Base-by-base conservation (phyloP, 176 grass and related monocot genomes). In the Tuctoria greenei region DNA sequence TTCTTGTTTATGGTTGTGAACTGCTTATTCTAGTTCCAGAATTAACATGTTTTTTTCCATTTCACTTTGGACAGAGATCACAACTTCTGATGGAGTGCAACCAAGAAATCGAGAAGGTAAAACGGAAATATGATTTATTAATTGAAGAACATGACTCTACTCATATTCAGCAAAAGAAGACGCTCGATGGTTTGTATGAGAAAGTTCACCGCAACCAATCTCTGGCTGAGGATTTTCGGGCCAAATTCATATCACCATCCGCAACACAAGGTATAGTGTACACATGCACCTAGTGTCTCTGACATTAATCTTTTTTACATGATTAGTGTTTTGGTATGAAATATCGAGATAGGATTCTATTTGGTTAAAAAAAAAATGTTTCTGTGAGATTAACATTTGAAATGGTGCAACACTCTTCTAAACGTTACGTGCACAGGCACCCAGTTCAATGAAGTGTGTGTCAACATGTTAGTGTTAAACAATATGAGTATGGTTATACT, bases 141-240 rank as follows among this genome's bases (percentile, higher is more conserved):
- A 72, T 92, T 71, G 57, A 92, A 64, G 81, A 91, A 66, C 67
- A 87, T 36, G 86, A 93, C 13, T 80, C 86, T 39, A 80, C 56
- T 64, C 86, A 81, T 91, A 67, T 84, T 69, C 82, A 69, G 50
- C 82, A 87, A 56, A 88, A 71, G 72, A 88, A 86, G 72, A 66
- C 83, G 44, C 79, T 98, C 0, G 76, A 78, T 68, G 69, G 67
- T 55, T 63, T 98, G 5, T 94, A 85, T 38, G 79, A 66, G 42
- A 93, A 94, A 89, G 84, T 98, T 77, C 56, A 70, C 20, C 63
- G 89, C 21, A 93, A 93, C 76, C 95, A 98, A 82, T 81, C 87
- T 75, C 51, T 98, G 64, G 88, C 91, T 28, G 95, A 93, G 28
- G 88, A 98, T 81, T 98, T 98, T 83, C 84, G 88, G 55, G 82